phyloP scores from a whole-genome alignment of 257 asterid genomes.

The Echites panduratus region DNA sequence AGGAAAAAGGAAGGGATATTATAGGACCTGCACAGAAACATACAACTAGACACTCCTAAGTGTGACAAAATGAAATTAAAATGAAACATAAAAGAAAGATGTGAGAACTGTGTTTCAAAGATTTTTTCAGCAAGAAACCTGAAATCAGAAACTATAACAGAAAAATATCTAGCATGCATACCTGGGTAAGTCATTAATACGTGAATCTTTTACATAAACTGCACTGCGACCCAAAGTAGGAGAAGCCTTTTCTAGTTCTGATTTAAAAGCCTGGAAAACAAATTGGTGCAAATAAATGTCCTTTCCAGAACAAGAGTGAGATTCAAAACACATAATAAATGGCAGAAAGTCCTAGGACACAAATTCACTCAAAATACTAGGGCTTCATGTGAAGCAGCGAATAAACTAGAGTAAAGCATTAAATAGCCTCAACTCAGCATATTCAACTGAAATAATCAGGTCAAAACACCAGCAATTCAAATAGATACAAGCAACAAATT shows the following conservation, averaged over 20 bases:
- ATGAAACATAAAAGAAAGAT: constrained; percentile 15
- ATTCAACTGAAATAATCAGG: background rate
- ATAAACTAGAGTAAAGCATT: background rate
- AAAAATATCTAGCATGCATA: constrained; percentile 17
- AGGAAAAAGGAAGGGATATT: background rate
- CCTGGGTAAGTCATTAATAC: constrained; percentile 93
- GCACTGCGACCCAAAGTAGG: constrained; percentile 98
- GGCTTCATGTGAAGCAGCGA: background rate
- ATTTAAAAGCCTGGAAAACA: constrained; percentile 68
- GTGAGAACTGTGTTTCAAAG: background rate
- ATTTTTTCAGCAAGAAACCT: background rate
- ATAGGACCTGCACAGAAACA: background rate
- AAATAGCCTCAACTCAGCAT: background rate
- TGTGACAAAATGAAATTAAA: background rate
- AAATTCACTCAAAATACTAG: background rate
- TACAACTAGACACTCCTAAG: background rate
- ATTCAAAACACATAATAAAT: background rate
- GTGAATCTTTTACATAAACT: constrained; percentile 73
- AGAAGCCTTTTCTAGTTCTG: constrained; percentile 95
- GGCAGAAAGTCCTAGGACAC: background rate
- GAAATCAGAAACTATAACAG: background rate
- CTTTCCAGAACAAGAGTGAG: background rate
- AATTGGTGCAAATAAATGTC: constrained; percentile 11
- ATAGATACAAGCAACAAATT: background rate
- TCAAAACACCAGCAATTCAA: background rate